Base-by-base conservation (phyloP, 1,284 basidiomycete species). In the Cryptococcus maquisensis region DNA sequence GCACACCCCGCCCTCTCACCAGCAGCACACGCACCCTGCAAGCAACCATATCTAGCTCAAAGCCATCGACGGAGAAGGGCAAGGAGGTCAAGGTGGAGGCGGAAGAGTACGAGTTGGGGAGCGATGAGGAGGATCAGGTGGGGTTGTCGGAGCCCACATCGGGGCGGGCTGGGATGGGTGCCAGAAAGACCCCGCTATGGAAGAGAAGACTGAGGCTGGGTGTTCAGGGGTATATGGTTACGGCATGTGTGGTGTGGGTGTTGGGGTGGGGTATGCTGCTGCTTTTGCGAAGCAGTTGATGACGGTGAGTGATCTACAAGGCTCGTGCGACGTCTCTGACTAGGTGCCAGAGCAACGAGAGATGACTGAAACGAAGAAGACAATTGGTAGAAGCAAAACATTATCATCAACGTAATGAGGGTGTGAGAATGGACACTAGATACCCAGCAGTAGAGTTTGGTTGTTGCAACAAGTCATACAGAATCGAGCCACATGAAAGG, bases 81-180 rank as follows among this genome's bases (percentile, higher is more conserved):
- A 42, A 55, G 23, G 4, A 18, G 28, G 7, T 18, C n/a, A 15
- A 18, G 23, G 23, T 9, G 21, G 24, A 44, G 10, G 43, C 43
- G 10, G 21, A 44, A 16, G 64, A 64, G 24, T 66, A 57, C 51
- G 68, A 71, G 35, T 47, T 65, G 40, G 64, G 65, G 28, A 62
- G 63, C n/a, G 66, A 65, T 37, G 58, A 63, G 32, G 57, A 59
- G 13, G 57, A 61, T 51, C 58, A 20, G 18, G 32, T 38, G n/a
- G 51, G 38, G 39, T 21, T 20, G 24, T 16, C 24, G 21, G 37
- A 12, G 28, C 44, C 8, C 23, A 20, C 49, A 47, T 51, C 48
- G 26, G 39, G 46, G 54, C 5, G 54, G 32, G 24, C 6, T 23
- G 51, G 54, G 18, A 41, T 18, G 24, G 51, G 50, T 15, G 44